These are phyloP conservation scores for Epichloe coenophiala DNA, from an alignment of 2,329 filamentous ascomycete genomes.

Conservation along the genomic window DNA sequence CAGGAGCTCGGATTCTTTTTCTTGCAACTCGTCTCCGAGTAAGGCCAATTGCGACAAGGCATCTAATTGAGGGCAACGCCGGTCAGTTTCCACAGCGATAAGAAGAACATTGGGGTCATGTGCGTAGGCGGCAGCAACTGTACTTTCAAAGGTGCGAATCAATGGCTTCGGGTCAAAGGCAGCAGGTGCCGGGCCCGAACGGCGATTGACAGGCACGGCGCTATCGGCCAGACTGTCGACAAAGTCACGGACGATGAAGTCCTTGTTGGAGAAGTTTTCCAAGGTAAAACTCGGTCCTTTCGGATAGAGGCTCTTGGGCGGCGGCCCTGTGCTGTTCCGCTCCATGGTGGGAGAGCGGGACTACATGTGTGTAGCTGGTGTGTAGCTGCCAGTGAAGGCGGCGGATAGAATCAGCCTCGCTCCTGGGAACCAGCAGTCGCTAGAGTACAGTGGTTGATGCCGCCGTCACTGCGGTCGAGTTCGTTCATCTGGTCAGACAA, in stretches of 20 bases:
- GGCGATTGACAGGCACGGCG: constrained; percentile 64
- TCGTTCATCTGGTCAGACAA: not conserved
- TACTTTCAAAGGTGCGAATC: constrained; percentile 85
- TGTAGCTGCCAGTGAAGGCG: not conserved
- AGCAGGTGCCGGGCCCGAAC: constrained; percentile 52
- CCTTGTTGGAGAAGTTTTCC: constrained; percentile 75
- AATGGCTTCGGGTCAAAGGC: constrained; percentile 91
- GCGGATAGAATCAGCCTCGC: not conserved
- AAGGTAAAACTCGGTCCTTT: constrained; percentile 73
- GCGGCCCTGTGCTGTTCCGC: constrained; percentile 26
- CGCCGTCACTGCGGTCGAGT: not conserved
- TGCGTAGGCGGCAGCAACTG: constrained; percentile 7
- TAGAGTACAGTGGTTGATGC: not conserved
- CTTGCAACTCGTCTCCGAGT: constrained; percentile 73
- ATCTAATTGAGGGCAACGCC: constrained; percentile 25
- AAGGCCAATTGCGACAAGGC: constrained; percentile 54
- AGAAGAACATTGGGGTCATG: not conserved
- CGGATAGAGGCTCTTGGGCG: constrained; percentile 55
- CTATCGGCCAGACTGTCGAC: constrained; percentile 84
- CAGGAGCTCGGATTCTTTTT: constrained; percentile 79
- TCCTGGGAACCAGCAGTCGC: not conserved
- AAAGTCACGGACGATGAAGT: constrained; percentile 98
- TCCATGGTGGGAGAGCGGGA: constrained; percentile 24
- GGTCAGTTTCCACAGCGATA: not conserved
- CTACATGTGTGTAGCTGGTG: constrained; percentile 19